A percentile compares a stretch with the other conserved stretches of the same genome.
phyloP scores from a whole-genome alignment of 1,139 yeast species.

The Debaryomyces fabryi region DNA sequence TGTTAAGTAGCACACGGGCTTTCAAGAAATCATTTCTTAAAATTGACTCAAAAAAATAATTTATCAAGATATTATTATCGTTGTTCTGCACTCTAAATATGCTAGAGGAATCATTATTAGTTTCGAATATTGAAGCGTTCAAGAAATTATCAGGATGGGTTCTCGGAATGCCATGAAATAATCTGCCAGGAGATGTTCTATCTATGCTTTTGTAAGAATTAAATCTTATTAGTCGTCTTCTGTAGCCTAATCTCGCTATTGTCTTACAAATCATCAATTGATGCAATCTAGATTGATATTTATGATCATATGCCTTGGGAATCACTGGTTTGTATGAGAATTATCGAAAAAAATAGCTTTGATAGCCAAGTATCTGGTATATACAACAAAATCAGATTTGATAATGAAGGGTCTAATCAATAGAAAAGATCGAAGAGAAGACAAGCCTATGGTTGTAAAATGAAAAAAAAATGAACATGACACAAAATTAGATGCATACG shows the following conservation, averaged over 20 bases:
- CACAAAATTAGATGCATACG: not conserved
- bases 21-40: slow-evolving; percentile 8
- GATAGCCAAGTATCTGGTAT: not conserved
- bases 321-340: not conserved
- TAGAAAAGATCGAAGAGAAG: not conserved
- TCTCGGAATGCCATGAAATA: slow-evolving; percentile 1
- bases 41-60: slow-evolving; percentile 10
- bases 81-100: slow-evolving; percentile 9
- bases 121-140: slow-evolving; percentile 7
- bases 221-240: not conserved
- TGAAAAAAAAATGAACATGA: not conserved
- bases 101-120: not conserved
- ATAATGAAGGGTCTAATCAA: not conserved
- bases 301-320: not conserved
- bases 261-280: slow-evolving; percentile 4
- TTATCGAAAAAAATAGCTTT: not conserved
- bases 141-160: slow-evolving; percentile 7
- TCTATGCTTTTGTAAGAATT: not conserved
- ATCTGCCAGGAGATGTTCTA: not conserved
- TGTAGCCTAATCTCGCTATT: not conserved
- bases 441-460: not conserved
- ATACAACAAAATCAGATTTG: not conserved
- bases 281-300: not conserved
- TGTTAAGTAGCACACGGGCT: slow-evolving; percentile 7
- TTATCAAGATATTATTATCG: slow-evolving; percentile 9